Evolutionary conservation across 2,329 filamentous ascomycete species (phyloP).

Genomic region (Colletotrichum tamarilloi): DNA sequence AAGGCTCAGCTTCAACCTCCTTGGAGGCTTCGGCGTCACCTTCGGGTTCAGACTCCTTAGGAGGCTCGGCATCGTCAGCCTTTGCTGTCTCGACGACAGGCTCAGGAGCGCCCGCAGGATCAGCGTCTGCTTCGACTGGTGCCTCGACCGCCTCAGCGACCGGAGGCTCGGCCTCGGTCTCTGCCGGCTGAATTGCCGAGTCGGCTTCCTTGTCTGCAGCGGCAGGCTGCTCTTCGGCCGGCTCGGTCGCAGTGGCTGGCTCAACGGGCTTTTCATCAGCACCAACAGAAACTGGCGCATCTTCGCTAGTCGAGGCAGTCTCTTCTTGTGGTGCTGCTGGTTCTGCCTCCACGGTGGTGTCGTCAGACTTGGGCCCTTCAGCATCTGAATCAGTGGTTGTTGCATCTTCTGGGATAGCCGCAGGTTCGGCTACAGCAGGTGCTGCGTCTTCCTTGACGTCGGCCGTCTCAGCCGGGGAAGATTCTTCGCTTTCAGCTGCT

Average conservation of each 20-base stretch:
- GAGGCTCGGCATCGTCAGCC: neutral
- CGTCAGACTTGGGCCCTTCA: neutral
- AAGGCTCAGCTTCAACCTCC: neutral
- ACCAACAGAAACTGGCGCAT: neutral
- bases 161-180: neutral
- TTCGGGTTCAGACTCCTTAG: neutral
- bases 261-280: neutral
- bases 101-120: neutral
- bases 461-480: neutral
- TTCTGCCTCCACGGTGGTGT: neutral
- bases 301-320: neutral
- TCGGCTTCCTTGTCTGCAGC: neutral
- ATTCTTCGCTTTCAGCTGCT: neutral
- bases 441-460: neutral
- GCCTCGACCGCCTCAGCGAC: neutral
- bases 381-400: neutral
- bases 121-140: neutral
- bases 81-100: neutral
- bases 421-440: neutral
- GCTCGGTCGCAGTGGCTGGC: neutral
- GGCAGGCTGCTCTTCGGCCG: neutral
- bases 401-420: neutral
- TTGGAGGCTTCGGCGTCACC: neutral
- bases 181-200: neutral
- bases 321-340: neutral